Percentiles rank a stretch among this genome's conserved stretches.
Conservation (phyloP, 2,329 filamentous ascomycete genomes). For the Diaporthe velutina region DNA sequence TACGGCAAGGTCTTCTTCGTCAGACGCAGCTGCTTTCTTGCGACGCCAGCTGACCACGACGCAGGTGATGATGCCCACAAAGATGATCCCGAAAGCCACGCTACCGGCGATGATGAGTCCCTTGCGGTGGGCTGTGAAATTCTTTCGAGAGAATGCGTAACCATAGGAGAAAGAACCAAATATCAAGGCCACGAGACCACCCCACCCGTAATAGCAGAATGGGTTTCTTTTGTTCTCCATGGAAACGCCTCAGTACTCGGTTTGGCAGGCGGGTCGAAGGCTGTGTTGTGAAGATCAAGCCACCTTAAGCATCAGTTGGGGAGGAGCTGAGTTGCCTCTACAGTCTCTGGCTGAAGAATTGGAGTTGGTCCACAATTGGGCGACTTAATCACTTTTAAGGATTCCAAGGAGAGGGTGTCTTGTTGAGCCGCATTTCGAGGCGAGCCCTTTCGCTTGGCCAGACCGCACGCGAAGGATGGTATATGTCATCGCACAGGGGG, state of each 20-base stretch:
- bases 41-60: not conserved
- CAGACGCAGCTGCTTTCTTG: not conserved
- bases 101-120: constrained; percentile 8
- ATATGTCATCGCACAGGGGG: not conserved
- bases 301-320: too few species aligned
- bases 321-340: not conserved
- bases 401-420: not conserved
- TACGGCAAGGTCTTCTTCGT: not conserved
- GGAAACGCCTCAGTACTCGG: not conserved
- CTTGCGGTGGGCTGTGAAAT: constrained; percentile 2
- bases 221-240: constrained; percentile 2
- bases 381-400: not conserved
- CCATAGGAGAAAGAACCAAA: not conserved
- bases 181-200: not conserved
- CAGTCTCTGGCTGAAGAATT: not conserved
- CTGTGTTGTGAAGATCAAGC: not conserved
- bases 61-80: not conserved
- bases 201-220: not conserved
- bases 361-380: not conserved
- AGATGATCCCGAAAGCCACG: not conserved
- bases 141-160: not conserved
- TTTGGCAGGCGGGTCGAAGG: not conserved
- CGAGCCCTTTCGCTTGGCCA: not conserved
- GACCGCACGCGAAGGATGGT: not conserved
- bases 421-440: not conserved